phyloP scores from a whole-genome alignment of 2,329 filamentous ascomycete genomes.

The Penicillium sp. region DNA sequence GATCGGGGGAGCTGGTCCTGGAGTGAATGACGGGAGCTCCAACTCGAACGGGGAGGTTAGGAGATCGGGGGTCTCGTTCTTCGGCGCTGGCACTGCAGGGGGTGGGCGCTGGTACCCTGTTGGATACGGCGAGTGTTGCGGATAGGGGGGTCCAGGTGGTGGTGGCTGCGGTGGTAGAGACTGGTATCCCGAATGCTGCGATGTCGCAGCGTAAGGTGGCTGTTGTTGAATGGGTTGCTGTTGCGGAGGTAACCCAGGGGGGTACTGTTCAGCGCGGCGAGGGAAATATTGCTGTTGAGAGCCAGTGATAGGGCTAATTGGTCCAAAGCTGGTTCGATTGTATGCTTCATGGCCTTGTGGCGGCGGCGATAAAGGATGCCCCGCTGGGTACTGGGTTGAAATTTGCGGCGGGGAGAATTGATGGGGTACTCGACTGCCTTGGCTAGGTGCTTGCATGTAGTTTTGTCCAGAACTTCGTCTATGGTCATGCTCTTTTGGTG shows the following conservation, averaged over 20 bases:
- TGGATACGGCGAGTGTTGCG: conserved; percentile 29
- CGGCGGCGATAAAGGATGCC: conserved; percentile 9
- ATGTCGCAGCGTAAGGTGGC: conserved; percentile 1
- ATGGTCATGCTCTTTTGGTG: conserved; percentile 30
- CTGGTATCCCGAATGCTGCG: conserved; percentile 24
- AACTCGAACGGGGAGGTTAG: conserved; percentile 63
- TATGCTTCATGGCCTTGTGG: conserved; percentile 12
- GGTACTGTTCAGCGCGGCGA: conserved; percentile 11
- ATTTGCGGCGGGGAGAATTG: conserved; percentile 16
- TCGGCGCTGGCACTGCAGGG: conserved; percentile 26
- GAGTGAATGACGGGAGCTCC: conserved; percentile 50
- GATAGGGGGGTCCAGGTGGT: conserved; percentile 27
- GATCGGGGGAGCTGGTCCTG: conserved; percentile 70
- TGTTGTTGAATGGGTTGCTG: conserved; percentile 18
- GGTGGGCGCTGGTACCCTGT: conserved; percentile 22
- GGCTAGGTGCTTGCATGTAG: conserved; percentile 10
- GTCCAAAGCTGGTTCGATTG: conserved; percentile 12
- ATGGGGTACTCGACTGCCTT: conserved; percentile 19
- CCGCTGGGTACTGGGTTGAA: conserved; percentile 2
- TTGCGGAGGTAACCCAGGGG: conserved; percentile 12
- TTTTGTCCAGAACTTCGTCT: conserved; percentile 15
- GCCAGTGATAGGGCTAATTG: conserved; percentile 7
- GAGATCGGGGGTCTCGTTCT: conserved; percentile 52
- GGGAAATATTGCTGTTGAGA: background rate
- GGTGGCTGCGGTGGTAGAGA: conserved; percentile 29